Conservation (phyloP, 257 asterid species). For the Nemophila menziesii region DNA sequence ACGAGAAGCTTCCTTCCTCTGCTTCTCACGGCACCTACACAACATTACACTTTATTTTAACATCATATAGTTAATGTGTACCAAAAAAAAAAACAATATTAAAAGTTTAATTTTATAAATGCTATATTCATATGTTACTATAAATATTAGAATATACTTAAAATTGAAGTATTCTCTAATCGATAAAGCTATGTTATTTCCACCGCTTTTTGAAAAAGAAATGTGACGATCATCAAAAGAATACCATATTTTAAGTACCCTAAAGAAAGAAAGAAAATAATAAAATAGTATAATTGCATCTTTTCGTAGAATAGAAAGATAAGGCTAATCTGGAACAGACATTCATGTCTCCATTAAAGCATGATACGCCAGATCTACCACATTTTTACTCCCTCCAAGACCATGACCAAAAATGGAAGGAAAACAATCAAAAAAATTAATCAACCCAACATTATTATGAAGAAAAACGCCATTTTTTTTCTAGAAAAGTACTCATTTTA, state of each 20-base stretch:
- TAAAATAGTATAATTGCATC: background rate
- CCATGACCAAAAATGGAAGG: background rate
- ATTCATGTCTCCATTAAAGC: background rate
- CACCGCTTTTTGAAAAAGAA: background rate
- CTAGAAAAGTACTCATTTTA: too few species aligned
- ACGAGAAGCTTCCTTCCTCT: constrained; percentile 85
- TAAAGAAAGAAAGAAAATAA: too few species aligned
- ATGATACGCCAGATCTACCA: background rate
- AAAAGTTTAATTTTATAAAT: too few species aligned
- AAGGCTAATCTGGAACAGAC: background rate
- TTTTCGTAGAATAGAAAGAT: too few species aligned
- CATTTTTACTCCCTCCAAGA: too few species aligned
- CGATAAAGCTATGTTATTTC: background rate
- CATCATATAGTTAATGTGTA: background rate
- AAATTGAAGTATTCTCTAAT: too few species aligned
- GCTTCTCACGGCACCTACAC: constrained; percentile 85
- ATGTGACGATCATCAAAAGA: background rate
- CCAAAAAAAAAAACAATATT: too few species aligned
- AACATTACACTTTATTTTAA: background rate
- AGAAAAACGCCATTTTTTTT: background rate
- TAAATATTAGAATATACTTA: too few species aligned
- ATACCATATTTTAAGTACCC: background rate
- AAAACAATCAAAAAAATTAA: too few species aligned
- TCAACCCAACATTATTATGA: background rate
- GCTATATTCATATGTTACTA: too few species aligned